Evolutionary conservation across 2,329 filamentous ascomycete genomes (phyloP).

Genomic region (Aspergillus texensis): DNA sequence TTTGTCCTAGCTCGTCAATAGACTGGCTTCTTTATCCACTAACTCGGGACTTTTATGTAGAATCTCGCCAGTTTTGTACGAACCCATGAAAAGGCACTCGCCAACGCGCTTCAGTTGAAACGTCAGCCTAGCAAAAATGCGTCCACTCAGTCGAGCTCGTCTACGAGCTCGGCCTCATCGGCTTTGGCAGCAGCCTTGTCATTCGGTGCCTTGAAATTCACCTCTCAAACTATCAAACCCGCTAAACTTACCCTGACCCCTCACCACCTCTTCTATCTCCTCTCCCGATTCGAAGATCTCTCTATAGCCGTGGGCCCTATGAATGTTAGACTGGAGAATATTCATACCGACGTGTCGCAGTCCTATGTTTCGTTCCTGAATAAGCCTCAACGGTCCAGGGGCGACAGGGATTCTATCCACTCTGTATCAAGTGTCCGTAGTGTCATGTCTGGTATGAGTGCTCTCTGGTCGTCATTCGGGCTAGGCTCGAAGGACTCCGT

Average conservation of each 20-base stretch:
- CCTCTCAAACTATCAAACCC: constrained; percentile 82
- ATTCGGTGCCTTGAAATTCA: constrained; percentile 80
- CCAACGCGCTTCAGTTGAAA: constrained; percentile 88
- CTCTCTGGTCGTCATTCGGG: constrained; percentile 86
- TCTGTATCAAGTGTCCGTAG: constrained; percentile 96
- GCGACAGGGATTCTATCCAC: constrained; percentile 87
- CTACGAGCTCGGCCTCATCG: constrained; percentile 70
- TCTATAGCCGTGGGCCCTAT: constrained; percentile 89
- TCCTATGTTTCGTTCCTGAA: constrained; percentile 94
- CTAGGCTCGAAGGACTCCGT: constrained; percentile 77
- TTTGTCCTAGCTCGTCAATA: neutral
- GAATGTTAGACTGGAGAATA: constrained; percentile 93
- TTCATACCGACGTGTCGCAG: constrained; percentile 82
- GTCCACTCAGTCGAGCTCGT: constrained; percentile 55
- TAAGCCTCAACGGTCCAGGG: constrained; percentile 77
- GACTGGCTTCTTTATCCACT: constrained; percentile 11
- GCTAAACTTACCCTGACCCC: constrained; percentile 90
- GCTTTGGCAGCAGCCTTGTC: constrained; percentile 82
- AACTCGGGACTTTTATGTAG: constrained; percentile 49
- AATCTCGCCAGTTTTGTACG: constrained; percentile 95
- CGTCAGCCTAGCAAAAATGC: constrained; percentile 70
- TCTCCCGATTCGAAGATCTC: constrained; percentile 93
- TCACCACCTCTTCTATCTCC: constrained; percentile 94
- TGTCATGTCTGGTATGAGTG: constrained; percentile 95
- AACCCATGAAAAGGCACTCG: constrained; percentile 94